These are phyloP conservation scores for Trichophyton mentagrophytes DNA, from an alignment of 2,329 filamentous ascomycete species.

Conservation along the genomic window DNA sequence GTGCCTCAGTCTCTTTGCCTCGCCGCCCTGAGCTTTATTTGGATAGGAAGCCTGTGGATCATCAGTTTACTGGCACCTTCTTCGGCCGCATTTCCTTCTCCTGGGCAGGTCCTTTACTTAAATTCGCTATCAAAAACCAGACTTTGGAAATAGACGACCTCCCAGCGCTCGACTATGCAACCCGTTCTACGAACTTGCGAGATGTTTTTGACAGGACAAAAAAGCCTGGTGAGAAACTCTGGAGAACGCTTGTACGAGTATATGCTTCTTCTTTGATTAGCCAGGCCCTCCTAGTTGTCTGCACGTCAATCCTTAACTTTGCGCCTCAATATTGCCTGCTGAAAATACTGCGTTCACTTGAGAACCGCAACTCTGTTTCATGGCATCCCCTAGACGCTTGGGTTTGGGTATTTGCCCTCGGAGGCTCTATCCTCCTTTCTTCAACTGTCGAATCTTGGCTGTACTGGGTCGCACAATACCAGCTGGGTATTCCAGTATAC, in stretches of 20 bases:
- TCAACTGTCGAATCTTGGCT: constrained; percentile 52
- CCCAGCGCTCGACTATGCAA: constrained; percentile 46
- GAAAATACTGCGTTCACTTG: constrained; percentile 52
- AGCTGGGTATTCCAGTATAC: constrained; percentile 53
- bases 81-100: constrained; percentile 51
- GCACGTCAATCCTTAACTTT: constrained; percentile 49
- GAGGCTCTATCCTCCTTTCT: constrained; percentile 43
- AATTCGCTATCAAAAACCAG: constrained; percentile 43
- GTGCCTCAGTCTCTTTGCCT: constrained; percentile 46
- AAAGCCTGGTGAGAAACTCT: constrained; percentile 35
- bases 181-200: constrained; percentile 41
- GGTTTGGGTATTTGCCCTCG: constrained; percentile 56
- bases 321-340: constrained; percentile 58
- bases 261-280: constrained; percentile 45
- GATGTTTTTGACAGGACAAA: constrained; percentile 32
- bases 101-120: constrained; percentile 49
- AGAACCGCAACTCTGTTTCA: constrained; percentile 39
- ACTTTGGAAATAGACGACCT: constrained; percentile 51
- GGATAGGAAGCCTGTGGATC: constrained; percentile 49
- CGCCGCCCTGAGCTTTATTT: constrained; percentile 55
- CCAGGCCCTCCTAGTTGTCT: constrained; percentile 47
- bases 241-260: constrained; percentile 46
- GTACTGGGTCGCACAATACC: constrained; percentile 53
- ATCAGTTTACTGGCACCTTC: constrained; percentile 48
- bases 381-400: constrained; percentile 44